A percentile compares a stretch with the other conserved stretches of the same genome.
Conservation (phyloP, 257 asterid genomes). For the Euphrasia confusa region DNA sequence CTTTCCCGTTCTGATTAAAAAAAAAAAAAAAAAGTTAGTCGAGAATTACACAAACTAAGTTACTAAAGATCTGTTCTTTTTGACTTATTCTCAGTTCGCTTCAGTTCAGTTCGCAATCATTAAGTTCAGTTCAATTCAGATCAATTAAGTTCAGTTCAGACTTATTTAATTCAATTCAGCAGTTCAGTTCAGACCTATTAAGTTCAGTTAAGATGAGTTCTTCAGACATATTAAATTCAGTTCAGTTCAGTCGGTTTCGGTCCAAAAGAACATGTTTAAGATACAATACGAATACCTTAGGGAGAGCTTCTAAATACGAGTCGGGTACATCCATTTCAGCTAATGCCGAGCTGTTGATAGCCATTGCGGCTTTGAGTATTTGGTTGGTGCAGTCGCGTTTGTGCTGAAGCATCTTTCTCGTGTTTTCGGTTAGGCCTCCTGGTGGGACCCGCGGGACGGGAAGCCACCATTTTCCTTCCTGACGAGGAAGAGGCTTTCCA, state of each 20-base stretch:
- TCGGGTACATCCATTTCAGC: constrained; percentile 77
- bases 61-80: too few species aligned
- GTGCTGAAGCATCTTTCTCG: constrained; percentile 59
- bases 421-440: constrained; percentile 55
- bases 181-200: too few species aligned
- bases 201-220: too few species aligned
- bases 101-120: too few species aligned
- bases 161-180: too few species aligned
- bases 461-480: constrained; percentile 88
- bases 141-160: too few species aligned
- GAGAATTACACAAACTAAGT: neutral
- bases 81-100: too few species aligned
- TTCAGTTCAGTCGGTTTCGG: too few species aligned
- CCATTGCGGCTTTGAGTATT: constrained; percentile 85
- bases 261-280: too few species aligned
- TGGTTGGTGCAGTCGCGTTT: constrained; percentile 70
- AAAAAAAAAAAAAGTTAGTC: neutral
- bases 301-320: constrained; percentile 61
- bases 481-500: constrained; percentile 49
- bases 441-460: constrained; percentile 74
- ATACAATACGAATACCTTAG: constrained; percentile 60
- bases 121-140: too few species aligned
- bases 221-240: too few species aligned
- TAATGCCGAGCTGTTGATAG: constrained; percentile 59
- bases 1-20: constrained; percentile 51